Base-by-base conservation (phyloP, 2,329 filamentous ascomycete genomes). In the Beauveria scarabaeidicola region DNA sequence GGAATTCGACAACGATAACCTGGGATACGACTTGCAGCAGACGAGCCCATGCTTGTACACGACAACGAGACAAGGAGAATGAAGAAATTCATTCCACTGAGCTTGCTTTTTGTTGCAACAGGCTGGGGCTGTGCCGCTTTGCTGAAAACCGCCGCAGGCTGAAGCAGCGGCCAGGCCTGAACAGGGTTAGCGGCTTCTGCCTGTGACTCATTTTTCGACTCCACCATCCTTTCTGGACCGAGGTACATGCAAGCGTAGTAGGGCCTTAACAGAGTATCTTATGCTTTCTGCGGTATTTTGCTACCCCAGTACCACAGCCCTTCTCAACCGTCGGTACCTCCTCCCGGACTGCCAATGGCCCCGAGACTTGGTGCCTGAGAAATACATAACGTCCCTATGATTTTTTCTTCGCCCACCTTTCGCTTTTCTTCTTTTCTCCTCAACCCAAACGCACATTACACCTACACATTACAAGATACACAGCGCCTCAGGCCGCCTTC, bases 341-440 rank as follows among this genome's bases (percentile, higher is more conserved):
- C 46, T 5, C 17, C 52, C 43, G 55, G 46, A 51, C 53, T 32
- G 54, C 61, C 64, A 60, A 52, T 54, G 60, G 50, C 62, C 60
- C 52, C 58, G 61, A 59, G 32, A 55, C 63, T 77, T 72, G 73
- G 70, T 78, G 76, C 76, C 76, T 78, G 74, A 76, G 71, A 75
- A 73, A 72, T 74, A 77, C 74, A 77, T 74, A 76, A 73, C 66
- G 59, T 68, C 63, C 66, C 66, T 60, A 61, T 36, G 59, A 61
- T 66, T 68, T 66, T 67, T 66, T 32, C 23, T 52, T 46, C 58
- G 46, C 61, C 61, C 53, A 58, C 58, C 54, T 63, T 59, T 67
- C 62, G 68, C 65, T 68, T 65, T 72, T 67, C 67, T 68, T 66
- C 68, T 69, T 68, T 66, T 70, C 68, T 68, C 66, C 67, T 67